Conservation (phyloP, 1,284 basidiomycete genomes). For the Leccinum pallidistipes region DNA sequence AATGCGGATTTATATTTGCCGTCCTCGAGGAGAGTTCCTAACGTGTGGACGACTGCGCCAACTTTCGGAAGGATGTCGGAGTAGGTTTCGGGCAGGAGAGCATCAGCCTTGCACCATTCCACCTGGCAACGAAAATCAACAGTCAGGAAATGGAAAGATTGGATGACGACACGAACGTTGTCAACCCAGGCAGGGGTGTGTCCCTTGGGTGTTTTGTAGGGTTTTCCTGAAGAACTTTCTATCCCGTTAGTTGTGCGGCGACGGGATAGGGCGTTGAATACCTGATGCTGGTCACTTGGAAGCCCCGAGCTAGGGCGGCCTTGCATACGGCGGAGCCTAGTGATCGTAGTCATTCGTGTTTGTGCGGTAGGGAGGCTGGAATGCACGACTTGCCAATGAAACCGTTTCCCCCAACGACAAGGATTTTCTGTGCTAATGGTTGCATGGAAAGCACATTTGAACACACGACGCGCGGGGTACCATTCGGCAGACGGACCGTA, state of each 20-base stretch:
- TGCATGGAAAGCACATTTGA: conserved; percentile 31
- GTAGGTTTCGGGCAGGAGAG: conserved; percentile 77
- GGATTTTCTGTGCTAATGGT: conserved; percentile 56
- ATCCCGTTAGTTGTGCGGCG: not conserved
- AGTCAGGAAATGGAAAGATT: conserved; percentile 9
- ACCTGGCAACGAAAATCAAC: conserved; percentile 49
- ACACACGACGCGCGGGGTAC: not conserved
- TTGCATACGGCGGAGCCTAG: conserved; percentile 91
- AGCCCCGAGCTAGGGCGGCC: conserved; percentile 79
- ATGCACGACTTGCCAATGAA: conserved; percentile 69
- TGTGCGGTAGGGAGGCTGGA: not conserved
- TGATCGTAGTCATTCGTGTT: conserved; percentile 11
- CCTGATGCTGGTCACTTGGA: conserved; percentile 90
- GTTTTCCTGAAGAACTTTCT: conserved; percentile 78
- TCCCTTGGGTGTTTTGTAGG: conserved; percentile 86
- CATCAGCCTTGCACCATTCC: conserved; percentile 81
- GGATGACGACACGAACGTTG: conserved; percentile 46
- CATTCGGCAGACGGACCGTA: not conserved
- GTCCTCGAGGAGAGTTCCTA: conserved; percentile 90
- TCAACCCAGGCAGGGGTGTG: conserved; percentile 86
- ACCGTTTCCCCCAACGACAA: conserved; percentile 93
- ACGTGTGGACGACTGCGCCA: conserved; percentile 88
- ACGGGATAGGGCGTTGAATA: conserved; percentile 29
- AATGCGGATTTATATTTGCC: conserved; percentile 79
- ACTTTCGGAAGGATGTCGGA: conserved; percentile 62